phyloP scores from a whole-genome alignment of 805 yeast species.

The Clavispora asparagi region DNA sequence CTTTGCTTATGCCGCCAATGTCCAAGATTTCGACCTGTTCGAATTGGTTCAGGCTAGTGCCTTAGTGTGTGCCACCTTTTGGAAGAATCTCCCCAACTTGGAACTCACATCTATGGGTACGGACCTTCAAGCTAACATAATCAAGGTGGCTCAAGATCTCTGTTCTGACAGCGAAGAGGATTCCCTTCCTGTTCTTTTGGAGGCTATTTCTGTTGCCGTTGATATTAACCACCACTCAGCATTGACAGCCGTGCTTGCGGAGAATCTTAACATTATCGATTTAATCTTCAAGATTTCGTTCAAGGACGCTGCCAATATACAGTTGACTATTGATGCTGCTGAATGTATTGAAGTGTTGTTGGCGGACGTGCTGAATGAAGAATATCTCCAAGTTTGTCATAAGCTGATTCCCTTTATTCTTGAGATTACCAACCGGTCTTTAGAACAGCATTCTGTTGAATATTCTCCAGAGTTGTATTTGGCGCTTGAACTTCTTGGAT shows the following conservation, averaged over 20 bases:
- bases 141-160: slow-evolving; percentile 40
- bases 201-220: slow-evolving; percentile 57
- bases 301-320: slow-evolving; percentile 71
- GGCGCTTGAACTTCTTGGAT: slow-evolving; percentile 51
- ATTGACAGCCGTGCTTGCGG: slow-evolving; percentile 12
- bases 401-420: slow-evolving; percentile 48
- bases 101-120: slow-evolving; percentile 13
- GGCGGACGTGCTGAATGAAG: slow-evolving; percentile 37
- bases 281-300: slow-evolving; percentile 61
- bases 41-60: slow-evolving; percentile 26
- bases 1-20: slow-evolving; percentile 1
- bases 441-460: slow-evolving; percentile 26
- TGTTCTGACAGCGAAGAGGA: slow-evolving; percentile 71
- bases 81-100: slow-evolving; percentile 21
- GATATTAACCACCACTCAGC: slow-evolving; percentile 28
- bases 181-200: slow-evolving; percentile 67
- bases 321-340: slow-evolving; percentile 58
- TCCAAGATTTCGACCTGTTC: background rate
- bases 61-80: slow-evolving; percentile 52
- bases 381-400: slow-evolving; percentile 45
- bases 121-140: slow-evolving; percentile 28
- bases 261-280: slow-evolving; percentile 37
- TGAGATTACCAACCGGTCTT: slow-evolving; percentile 25
- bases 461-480: slow-evolving; percentile 59
- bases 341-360: slow-evolving; percentile 65